These are phyloP conservation scores for Russula earlei DNA, from an alignment of 768 basidiomycete species.

Conservation along the genomic window DNA sequence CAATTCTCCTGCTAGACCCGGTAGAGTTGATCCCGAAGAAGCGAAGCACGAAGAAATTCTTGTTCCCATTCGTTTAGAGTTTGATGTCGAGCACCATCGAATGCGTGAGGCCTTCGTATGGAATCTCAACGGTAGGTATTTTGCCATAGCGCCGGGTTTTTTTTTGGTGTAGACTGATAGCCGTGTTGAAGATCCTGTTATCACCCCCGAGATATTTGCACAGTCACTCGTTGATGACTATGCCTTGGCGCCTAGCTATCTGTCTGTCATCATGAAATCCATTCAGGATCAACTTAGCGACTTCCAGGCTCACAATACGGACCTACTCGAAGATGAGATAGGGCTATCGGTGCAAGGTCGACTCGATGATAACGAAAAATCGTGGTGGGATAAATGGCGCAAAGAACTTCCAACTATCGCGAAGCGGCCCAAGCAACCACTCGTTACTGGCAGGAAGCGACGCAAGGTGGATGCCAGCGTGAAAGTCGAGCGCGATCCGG, in stretches of 20 bases:
- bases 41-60: slow-evolving; percentile 67
- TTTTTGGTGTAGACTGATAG: background rate
- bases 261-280: slow-evolving; percentile 58
- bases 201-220: slow-evolving; percentile 86
- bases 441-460: slow-evolving; percentile 15
- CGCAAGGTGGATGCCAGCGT: slow-evolving; percentile 21
- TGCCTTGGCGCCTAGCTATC: slow-evolving; percentile 54
- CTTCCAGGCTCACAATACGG: slow-evolving; percentile 56
- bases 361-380: slow-evolving; percentile 40
- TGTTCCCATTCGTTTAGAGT: slow-evolving; percentile 91
- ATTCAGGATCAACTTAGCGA: slow-evolving; percentile 87
- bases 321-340: slow-evolving; percentile 35
- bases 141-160: background rate
- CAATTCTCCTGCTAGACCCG: slow-evolving; percentile 37
- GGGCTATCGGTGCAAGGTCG: slow-evolving; percentile 32
- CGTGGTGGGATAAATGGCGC: slow-evolving; percentile 70
- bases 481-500: slow-evolving; percentile 10
- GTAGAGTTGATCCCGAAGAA: slow-evolving; percentile 45
- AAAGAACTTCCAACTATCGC: slow-evolving; percentile 38
- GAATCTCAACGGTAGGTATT: slow-evolving; percentile 83
- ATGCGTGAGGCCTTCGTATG: slow-evolving; percentile 96
- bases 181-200: slow-evolving; percentile 64
- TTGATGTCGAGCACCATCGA: slow-evolving; percentile 90
- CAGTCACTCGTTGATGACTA: slow-evolving; percentile 91
- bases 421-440: slow-evolving; percentile 19